These are phyloP conservation scores for Trichoderma erinaceum DNA, from an alignment of 495 filamentous ascomycete genomes.

Conservation along the genomic window DNA sequence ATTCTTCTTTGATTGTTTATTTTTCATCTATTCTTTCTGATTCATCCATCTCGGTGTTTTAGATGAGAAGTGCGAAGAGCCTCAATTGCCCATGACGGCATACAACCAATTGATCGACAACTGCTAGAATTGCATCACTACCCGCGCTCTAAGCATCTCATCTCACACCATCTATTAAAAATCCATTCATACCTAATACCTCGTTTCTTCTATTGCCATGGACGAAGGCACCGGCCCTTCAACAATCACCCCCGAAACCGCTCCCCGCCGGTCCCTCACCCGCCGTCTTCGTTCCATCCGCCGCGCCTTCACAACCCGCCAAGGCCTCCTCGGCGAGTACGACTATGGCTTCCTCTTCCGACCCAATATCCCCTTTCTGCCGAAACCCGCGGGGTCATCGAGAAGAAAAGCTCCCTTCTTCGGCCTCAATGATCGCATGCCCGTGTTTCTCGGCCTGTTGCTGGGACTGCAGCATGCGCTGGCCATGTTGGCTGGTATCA, in stretches of 20 bases:
- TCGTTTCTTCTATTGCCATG: slow-evolving; percentile 25
- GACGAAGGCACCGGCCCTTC: slow-evolving; percentile 44
- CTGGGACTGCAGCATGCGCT: slow-evolving; percentile 46
- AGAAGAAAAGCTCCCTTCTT: slow-evolving; percentile 63
- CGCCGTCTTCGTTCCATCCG: slow-evolving; percentile 26
- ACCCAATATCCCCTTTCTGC: slow-evolving; percentile 80
- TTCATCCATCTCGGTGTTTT: no score
- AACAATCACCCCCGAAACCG: slow-evolving; percentile 33
- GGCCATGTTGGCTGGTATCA: slow-evolving; percentile 52
- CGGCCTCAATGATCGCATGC: slow-evolving; percentile 77
- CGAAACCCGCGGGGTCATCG: slow-evolving; percentile 45
- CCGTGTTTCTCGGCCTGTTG: slow-evolving; percentile 65
- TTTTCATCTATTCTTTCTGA: neutral
- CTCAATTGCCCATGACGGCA: no score
- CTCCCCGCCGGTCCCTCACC: slow-evolving; percentile 29
- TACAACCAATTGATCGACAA: no score
- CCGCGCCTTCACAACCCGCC: slow-evolving; percentile 44
- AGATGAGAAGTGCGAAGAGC: no score
- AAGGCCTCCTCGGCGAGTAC: slow-evolving; percentile 77
- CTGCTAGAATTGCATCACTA: no score
- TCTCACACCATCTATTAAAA: neutral
- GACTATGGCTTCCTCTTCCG: slow-evolving; percentile 70
- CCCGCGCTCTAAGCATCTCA: neutral
- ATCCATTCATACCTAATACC: neutral
- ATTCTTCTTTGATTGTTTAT: neutral